These are phyloP conservation scores for Pseudogymnoascus sp. DNA, from an alignment of 2,329 filamentous ascomycete species.

Conservation along the genomic window DNA sequence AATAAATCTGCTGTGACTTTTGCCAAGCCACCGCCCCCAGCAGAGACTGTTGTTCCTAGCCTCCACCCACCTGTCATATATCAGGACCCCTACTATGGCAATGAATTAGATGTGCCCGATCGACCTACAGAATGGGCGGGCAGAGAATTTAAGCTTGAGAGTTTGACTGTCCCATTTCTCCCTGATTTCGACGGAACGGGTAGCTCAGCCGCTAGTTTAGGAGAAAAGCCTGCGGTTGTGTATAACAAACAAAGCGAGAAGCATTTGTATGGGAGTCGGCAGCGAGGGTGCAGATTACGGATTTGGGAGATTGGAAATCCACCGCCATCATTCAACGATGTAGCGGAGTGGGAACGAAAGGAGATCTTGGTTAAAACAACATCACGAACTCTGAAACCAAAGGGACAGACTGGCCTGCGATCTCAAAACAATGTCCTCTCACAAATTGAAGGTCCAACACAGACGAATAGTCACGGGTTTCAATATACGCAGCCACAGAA, in stretches of 20 bases:
- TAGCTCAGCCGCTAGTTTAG: conserved; percentile 46
- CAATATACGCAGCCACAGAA: conserved; percentile 74
- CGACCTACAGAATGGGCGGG: conserved; percentile 77
- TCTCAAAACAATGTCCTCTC: conserved; percentile 44
- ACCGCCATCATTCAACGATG: conserved; percentile 64
- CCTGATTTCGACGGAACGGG: conserved; percentile 65
- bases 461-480: conserved; percentile 71
- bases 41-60: conserved; percentile 43
- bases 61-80: conserved; percentile 66
- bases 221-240: conserved; percentile 38
- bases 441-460: conserved; percentile 84
- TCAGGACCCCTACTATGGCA: conserved; percentile 76
- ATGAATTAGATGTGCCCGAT: conserved; percentile 73
- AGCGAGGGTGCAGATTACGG: conserved; percentile 51
- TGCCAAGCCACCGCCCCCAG: conserved; percentile 32
- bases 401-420: conserved; percentile 18
- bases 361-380: conserved; percentile 15
- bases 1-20: conserved; percentile 12
- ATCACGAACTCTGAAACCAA: conserved; percentile 26
- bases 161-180: conserved; percentile 69
- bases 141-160: conserved; percentile 70
- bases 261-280: conserved; percentile 41
- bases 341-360: conserved; percentile 57
- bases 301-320: conserved; percentile 68
- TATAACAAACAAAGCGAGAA: conserved; percentile 46